Evolutionary conservation across 306 rosid species (phyloP).

Genomic region (Pterocarpus santalinus): DNA sequence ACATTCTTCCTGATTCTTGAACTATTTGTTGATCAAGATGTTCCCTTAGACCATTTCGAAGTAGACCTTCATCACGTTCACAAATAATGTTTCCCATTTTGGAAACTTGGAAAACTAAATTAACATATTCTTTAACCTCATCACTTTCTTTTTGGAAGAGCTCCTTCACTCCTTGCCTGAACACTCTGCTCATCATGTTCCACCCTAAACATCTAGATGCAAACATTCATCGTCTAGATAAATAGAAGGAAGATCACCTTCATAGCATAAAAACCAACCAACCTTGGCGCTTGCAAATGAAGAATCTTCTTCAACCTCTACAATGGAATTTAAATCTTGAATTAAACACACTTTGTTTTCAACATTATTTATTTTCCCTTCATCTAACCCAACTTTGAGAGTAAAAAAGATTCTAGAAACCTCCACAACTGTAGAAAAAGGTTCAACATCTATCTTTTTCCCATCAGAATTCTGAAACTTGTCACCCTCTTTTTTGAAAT

Average conservation of each 20-base stretch:
- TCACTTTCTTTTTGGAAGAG: no score
- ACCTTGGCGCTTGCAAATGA: not conserved
- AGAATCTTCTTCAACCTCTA: conserved; percentile 25
- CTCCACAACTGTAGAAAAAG: not conserved
- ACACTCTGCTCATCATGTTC: not conserved
- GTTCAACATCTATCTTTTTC: conserved; percentile 4
- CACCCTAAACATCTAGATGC: not conserved
- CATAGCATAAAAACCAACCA: not conserved
- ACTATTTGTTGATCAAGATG: no score
- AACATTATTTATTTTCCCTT: not conserved
- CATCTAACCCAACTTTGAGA: not conserved
- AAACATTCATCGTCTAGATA: not conserved
- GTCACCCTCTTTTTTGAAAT: not conserved
- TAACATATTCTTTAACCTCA: no score
- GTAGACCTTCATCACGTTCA: no score
- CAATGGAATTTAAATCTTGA: not conserved
- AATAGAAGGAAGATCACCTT: conserved; percentile 20
- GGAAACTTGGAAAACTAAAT: no score
- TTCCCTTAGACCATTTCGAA: no score
- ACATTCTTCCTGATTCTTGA: no score
- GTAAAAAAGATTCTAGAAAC: conserved; percentile 14
- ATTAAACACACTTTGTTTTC: not conserved
- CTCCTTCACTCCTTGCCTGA: no score
- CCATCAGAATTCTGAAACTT: not conserved
- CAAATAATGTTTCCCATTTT: no score